Base-by-base conservation (phyloP, 805 yeast genomes). In the Starmerella geochares region DNA sequence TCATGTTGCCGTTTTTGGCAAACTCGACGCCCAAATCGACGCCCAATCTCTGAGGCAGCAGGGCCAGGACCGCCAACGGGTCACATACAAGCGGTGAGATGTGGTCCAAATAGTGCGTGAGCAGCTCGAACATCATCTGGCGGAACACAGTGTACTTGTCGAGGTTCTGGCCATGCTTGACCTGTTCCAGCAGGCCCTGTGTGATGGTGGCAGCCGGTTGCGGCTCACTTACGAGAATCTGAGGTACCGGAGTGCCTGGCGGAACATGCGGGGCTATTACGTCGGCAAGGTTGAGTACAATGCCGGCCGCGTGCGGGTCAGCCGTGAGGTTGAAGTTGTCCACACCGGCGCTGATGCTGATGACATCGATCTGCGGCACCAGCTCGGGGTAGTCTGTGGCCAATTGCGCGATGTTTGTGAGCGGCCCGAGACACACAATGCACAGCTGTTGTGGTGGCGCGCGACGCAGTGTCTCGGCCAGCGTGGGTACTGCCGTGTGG, bases 301-400 rank as follows among this genome's bases (percentile, higher is more conserved):
- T 61, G 23, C 75, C 65, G 0, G 95, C 85, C 4, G 95, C 94
- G 36, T 73, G 71, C 1, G 94, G 86, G 62, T 86, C 96, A 47
- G 77, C 71, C 69, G 75, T 73, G 32, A 83, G 71, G 64, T 86
- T 86, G 69, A 83, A 86, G 62, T 86, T 94, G 27, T 64, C 60
- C 33, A 72, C 57, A 10, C 76, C 74, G 2, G 94, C 94, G 13
- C 95, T 95, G 94, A 86, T 85, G 19, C 83, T 73, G 16, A 86
- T 63, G 47, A 66, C 72, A 47, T 71, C 72, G 47, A 86, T 69
- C 46, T 73, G 69, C 1, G 63, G 39, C 49, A 67, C 72, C 14
- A 76, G 58, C 19, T 76, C 75, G 0, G 94, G 94, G 57, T 75
- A 73, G 38, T 65, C 65, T 23, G 62, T 56, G 32, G 83, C 70